Conservation (phyloP, 2,329 filamentous ascomycete species). For the Talaromyces sp. region DNA sequence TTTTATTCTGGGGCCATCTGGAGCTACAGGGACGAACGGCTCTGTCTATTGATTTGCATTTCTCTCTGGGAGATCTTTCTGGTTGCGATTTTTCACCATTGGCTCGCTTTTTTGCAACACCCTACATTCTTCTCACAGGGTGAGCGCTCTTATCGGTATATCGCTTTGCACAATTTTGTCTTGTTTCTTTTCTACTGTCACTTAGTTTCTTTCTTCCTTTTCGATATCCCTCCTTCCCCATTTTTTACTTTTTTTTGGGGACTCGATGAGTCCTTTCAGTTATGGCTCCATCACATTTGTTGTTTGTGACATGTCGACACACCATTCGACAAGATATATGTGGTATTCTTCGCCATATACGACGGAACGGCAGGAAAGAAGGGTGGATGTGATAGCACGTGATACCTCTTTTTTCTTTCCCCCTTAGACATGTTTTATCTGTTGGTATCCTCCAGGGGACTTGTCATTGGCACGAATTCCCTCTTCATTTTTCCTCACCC, state of each 20-base stretch:
- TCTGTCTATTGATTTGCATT: not conserved
- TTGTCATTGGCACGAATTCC: not conserved
- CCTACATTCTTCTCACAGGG: conserved; percentile 13
- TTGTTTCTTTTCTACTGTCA: conserved; percentile 18
- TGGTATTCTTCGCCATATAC: not conserved
- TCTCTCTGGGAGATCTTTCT: not conserved
- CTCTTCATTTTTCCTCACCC: conserved; percentile 6
- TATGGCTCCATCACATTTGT: conserved; percentile 8
- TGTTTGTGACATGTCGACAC: conserved; percentile 9
- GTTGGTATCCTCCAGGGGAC: not conserved
- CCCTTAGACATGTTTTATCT: not conserved
- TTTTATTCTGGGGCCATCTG: conserved; percentile 8
- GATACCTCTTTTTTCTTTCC: conserved; percentile 7
- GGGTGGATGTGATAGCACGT: not conserved
- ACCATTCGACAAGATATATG: conserved; percentile 7
- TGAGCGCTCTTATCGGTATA: conserved; percentile 15
- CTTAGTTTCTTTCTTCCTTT: conserved; percentile 13
- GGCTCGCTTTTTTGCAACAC: conserved; percentile 10
- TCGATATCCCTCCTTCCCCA: conserved; percentile 13
- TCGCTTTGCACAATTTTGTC: conserved; percentile 11
- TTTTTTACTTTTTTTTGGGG: not conserved
- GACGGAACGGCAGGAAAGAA: conserved; percentile 7
- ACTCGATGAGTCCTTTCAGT: conserved; percentile 2
- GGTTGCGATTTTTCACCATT: conserved; percentile 5
- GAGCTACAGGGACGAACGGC: not conserved